phyloP scores from a whole-genome alignment of 2,329 filamentous ascomycete species.

The Sordariomycetes sp. region DNA sequence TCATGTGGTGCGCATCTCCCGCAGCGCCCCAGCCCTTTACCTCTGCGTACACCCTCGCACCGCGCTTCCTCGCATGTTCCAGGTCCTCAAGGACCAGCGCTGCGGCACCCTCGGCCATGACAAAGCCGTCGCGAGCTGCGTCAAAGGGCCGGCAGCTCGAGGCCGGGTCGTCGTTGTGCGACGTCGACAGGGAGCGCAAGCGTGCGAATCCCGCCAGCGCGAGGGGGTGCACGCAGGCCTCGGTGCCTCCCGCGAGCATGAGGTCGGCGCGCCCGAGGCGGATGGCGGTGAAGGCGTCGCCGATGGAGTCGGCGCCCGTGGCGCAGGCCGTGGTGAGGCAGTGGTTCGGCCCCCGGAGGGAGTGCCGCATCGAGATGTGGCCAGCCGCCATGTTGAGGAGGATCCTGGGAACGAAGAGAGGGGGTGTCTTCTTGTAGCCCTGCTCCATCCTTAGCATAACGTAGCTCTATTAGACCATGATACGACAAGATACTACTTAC shows the following conservation, averaged over 20 bases:
- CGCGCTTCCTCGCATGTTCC: slow-evolving; percentile 71
- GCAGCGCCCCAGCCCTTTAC: slow-evolving; percentile 82
- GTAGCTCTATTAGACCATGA: background rate
- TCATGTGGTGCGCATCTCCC: slow-evolving; percentile 88
- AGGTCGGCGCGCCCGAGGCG: slow-evolving; percentile 85
- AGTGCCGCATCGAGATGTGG: slow-evolving; percentile 86
- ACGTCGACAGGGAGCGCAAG: slow-evolving; percentile 74
- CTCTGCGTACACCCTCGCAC: slow-evolving; percentile 80
- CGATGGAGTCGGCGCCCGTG: slow-evolving; percentile 88
- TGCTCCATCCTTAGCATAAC: slow-evolving; percentile 20
- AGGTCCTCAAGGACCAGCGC: slow-evolving; percentile 83
- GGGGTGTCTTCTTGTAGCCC: slow-evolving; percentile 90
- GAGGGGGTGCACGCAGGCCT: slow-evolving; percentile 91
- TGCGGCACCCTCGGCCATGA: slow-evolving; percentile 85
- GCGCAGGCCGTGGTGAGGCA: slow-evolving; percentile 91
- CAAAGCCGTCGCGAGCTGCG: slow-evolving; percentile 67
- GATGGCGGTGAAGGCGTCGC: slow-evolving; percentile 88
- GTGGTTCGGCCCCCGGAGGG: slow-evolving; percentile 86
- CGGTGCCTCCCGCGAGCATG: slow-evolving; percentile 91
- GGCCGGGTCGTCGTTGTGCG: slow-evolving; percentile 62
- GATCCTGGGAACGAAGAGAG: slow-evolving; percentile 84
- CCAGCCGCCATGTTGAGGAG: slow-evolving; percentile 93
- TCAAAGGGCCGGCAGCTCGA: slow-evolving; percentile 84
- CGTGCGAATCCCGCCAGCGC: slow-evolving; percentile 86
- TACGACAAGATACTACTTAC: slow-evolving; percentile 33